phyloP scores from a whole-genome alignment of 192 early-diverging fungal genomes.

The Mortierella hygrophila region DNA sequence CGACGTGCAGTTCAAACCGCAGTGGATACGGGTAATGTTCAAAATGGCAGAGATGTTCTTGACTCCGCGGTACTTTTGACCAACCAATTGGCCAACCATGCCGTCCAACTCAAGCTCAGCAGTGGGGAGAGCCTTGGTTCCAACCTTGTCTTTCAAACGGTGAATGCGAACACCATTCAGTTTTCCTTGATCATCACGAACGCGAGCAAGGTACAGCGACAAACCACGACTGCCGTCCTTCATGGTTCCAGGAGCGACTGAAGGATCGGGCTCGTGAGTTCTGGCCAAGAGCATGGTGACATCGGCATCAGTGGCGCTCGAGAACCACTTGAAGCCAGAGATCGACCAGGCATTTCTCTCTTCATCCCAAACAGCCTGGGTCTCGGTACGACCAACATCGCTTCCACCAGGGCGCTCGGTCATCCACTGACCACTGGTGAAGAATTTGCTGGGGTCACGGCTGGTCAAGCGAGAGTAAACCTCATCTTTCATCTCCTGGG shows the following conservation, averaged over 20 bases:
- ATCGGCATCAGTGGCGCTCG: constrained; percentile 76
- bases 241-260: constrained; percentile 37
- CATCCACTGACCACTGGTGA: constrained; percentile 84
- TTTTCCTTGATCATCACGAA: constrained; percentile 65
- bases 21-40: constrained; percentile 79
- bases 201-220: constrained; percentile 70
- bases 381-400: constrained; percentile 77
- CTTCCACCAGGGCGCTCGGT: constrained; percentile 79
- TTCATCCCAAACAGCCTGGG: constrained; percentile 64
- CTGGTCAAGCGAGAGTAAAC: constrained; percentile 61
- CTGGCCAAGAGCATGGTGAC: constrained; percentile 77
- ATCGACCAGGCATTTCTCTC: constrained; percentile 62
- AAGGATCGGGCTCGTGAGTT: constrained; percentile 58
- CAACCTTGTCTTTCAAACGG: constrained; percentile 78
- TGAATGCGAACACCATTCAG: constrained; percentile 77
- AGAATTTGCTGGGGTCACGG: constrained; percentile 73
- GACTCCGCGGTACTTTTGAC: constrained; percentile 66
- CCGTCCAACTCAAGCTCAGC: constrained; percentile 75
- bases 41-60: constrained; percentile 73
- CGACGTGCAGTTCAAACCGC: constrained; percentile 59
- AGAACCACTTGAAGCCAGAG: constrained; percentile 83
- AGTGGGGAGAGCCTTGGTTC: constrained; percentile 78
- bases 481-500: constrained; percentile 63
- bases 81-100: constrained; percentile 65
- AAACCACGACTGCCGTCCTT: constrained; percentile 67